Percentiles rank a stretch among this genome's conserved stretches.
These are phyloP conservation scores for Elsinoe perseae DNA, from an alignment of 2,329 filamentous ascomycete species.

Conservation along the genomic window DNA sequence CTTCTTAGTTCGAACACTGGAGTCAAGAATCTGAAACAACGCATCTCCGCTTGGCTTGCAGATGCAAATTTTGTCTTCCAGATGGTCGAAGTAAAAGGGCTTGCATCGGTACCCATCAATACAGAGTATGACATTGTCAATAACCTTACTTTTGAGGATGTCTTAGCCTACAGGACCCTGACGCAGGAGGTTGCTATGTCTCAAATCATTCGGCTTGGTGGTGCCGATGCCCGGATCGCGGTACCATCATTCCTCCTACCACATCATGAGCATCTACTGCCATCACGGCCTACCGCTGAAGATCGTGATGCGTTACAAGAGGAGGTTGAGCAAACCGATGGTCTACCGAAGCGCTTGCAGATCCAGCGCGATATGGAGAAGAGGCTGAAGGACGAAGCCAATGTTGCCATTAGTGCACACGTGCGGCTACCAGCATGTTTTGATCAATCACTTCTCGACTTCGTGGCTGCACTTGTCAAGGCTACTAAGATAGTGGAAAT, in stretches of 20 bases:
- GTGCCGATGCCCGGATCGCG: slow-evolving; percentile 43
- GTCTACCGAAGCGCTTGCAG: slow-evolving; percentile 38
- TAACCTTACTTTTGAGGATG: slow-evolving; percentile 40
- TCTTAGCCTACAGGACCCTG: slow-evolving; percentile 44
- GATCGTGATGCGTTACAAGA: slow-evolving; percentile 31
- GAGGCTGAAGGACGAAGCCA: slow-evolving; percentile 41
- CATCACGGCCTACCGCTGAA: slow-evolving; percentile 32
- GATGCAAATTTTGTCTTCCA: slow-evolving; percentile 48
- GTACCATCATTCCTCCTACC: slow-evolving; percentile 46
- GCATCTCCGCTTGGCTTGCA: slow-evolving; percentile 44
- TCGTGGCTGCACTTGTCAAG: slow-evolving; percentile 49
- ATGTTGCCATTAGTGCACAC: slow-evolving; percentile 42
- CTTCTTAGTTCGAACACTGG: slow-evolving; percentile 42
- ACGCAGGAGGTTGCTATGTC: slow-evolving; percentile 37
- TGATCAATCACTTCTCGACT: slow-evolving; percentile 46
- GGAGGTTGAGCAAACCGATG: slow-evolving; percentile 37
- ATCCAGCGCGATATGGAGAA: slow-evolving; percentile 35
- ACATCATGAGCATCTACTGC: slow-evolving; percentile 48
- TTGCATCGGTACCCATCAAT: slow-evolving; percentile 43
- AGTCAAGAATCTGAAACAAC: slow-evolving; percentile 39
- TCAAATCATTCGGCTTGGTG: slow-evolving; percentile 45
- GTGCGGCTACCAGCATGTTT: slow-evolving; percentile 44
- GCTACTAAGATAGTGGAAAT: slow-evolving; percentile 50
- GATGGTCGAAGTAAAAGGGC: slow-evolving; percentile 38
- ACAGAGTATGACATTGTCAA: slow-evolving; percentile 42